phyloP scores from a whole-genome alignment of 192 early-diverging fungal genomes.

The Coemansia sp. region DNA sequence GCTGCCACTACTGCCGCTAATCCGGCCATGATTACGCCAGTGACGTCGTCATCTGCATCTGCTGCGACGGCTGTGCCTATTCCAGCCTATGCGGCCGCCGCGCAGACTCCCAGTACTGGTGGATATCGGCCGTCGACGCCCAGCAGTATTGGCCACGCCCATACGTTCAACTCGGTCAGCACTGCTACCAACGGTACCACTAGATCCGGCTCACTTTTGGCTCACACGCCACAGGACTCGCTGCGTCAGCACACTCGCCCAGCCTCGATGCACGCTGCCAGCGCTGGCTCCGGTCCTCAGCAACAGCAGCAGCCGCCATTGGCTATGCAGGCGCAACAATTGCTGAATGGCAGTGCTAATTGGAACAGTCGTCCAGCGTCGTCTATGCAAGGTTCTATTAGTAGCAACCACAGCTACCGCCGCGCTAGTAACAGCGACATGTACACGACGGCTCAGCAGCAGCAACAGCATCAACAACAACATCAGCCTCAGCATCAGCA shows the following conservation, averaged over 20 bases:
- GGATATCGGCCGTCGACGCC: conserved; percentile 11
- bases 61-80: background rate
- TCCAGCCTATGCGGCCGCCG: background rate
- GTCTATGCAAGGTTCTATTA: conserved; percentile 41
- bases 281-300: background rate
- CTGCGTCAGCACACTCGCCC: conserved; percentile 35
- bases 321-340: conserved; percentile 18
- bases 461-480: conserved; percentile 26
- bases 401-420: conserved; percentile 29
- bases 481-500: conserved; percentile 31
- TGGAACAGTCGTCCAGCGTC: conserved; percentile 46
- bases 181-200: conserved; percentile 26
- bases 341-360: conserved; percentile 16
- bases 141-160: conserved; percentile 17
- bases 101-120: background rate
- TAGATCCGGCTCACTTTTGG: conserved; percentile 31
- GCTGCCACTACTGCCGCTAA: background rate
- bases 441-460: conserved; percentile 34
- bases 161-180: conserved; percentile 25
- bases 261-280: conserved; percentile 32
- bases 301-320: conserved; percentile 15
- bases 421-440: conserved; percentile 54
- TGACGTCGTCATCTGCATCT: background rate
- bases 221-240: conserved; percentile 10
- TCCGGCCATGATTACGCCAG: background rate